A percentile compares a stretch with the other conserved stretches of the same genome.
Conservation (phyloP, 805 yeast species). For the Saccharomycopsis sp. region DNA sequence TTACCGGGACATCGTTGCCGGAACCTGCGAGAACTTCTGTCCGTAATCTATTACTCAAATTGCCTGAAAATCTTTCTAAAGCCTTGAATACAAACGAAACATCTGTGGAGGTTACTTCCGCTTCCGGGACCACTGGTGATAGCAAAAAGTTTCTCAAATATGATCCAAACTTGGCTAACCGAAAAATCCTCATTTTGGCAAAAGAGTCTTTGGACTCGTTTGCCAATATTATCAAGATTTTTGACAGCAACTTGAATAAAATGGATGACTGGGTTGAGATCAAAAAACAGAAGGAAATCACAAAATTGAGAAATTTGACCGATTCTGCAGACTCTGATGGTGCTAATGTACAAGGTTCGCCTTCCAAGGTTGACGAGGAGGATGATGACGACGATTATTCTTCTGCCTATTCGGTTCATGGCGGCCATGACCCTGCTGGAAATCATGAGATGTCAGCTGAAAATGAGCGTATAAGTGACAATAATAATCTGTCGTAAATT, state of each 20-base stretch:
- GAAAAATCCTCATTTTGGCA: conserved; percentile 72
- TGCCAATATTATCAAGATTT: conserved; percentile 70
- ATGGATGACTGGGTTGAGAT: conserved; percentile 74
- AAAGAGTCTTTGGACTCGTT: conserved; percentile 88
- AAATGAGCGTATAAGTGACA: not conserved
- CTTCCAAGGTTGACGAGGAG: not conserved
- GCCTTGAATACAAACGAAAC: conserved; percentile 29
- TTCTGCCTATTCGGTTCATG: not conserved
- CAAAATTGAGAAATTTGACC: conserved; percentile 6
- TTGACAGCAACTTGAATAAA: conserved; percentile 74
- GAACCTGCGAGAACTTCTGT: conserved; percentile 77
- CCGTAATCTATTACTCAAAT: conserved; percentile 63
- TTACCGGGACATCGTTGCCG: conserved; percentile 68
- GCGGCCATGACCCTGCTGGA: not conserved
- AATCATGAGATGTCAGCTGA: no score
- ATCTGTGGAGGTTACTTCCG: not conserved
- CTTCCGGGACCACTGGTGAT: conserved; percentile 15
- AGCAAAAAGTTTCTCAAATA: conserved; percentile 19
- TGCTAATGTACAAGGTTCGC: not conserved
- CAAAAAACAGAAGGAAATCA: conserved; percentile 13
- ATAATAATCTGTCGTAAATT: not conserved
- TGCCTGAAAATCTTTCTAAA: conserved; percentile 69
- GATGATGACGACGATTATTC: not conserved
- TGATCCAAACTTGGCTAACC: conserved; percentile 38
- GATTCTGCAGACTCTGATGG: not conserved